Evolutionary conservation across 2,329 filamentous ascomycete species (phyloP).

Genomic region (Paecilomyces sp.): DNA sequence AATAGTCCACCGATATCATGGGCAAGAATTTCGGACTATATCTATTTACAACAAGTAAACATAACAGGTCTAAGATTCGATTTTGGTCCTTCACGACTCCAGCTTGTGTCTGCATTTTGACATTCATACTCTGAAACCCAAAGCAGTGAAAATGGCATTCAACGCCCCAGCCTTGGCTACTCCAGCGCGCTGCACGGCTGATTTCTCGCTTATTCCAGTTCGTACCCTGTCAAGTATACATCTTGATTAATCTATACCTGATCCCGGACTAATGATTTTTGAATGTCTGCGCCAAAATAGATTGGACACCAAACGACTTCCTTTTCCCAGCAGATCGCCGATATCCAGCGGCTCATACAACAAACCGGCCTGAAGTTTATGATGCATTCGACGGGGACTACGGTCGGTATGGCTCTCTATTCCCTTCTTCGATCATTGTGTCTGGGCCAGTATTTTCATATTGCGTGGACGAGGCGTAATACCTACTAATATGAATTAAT

Average conservation of each 20-base stretch:
- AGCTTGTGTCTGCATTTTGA: neutral
- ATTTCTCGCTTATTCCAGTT: constrained; percentile 74
- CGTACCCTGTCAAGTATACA: neutral
- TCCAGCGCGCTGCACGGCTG: constrained; percentile 66
- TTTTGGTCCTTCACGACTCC: neutral
- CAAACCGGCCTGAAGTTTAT: constrained; percentile 68
- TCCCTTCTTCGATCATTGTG: neutral
- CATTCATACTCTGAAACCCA: neutral
- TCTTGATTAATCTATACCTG: neutral
- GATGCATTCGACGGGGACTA: constrained; percentile 87
- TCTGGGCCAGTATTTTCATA: neutral
- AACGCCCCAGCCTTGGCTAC: constrained; percentile 35
- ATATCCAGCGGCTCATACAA: constrained; percentile 73
- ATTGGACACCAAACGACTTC: constrained; percentile 68
- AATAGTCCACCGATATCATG: neutral
- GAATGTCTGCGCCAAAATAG: constrained; percentile 5
- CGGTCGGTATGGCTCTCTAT: constrained; percentile 55
- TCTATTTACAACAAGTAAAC: neutral
- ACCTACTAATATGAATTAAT: neutral
- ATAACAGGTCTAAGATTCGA: neutral
- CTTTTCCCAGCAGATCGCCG: constrained; percentile 72
- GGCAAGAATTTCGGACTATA: neutral
- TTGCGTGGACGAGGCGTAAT: neutral
- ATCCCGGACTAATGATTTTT: neutral
- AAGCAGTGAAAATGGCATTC: neutral